Evolutionary conservation across 2,329 filamentous ascomycete species (phyloP).

Genomic region (Fusarium bulbicola): DNA sequence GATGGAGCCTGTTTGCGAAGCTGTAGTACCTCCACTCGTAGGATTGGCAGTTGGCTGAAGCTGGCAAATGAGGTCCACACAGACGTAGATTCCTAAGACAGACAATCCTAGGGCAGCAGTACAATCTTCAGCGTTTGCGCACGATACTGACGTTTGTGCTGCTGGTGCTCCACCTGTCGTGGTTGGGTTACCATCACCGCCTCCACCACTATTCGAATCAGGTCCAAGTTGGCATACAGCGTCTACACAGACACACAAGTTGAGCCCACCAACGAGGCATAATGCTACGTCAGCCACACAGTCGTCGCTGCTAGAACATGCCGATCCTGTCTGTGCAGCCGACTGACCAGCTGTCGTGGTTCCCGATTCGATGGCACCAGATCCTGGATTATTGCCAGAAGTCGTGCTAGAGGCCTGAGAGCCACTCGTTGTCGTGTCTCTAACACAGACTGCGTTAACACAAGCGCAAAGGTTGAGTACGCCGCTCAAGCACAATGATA

Average conservation of each 20-base stretch:
- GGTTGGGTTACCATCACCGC: neutral
- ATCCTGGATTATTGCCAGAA: neutral
- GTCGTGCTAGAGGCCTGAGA: neutral
- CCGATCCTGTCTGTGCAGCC: neutral
- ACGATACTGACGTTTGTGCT: neutral
- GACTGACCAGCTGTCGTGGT: neutral
- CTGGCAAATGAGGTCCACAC: conserved; percentile 12
- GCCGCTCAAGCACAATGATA: neutral
- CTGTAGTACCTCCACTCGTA: neutral
- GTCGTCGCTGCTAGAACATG: neutral
- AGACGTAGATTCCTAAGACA: neutral
- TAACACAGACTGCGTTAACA: conserved; percentile 12
- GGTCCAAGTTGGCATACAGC: neutral
- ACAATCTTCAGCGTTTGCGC: neutral
- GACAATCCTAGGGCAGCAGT: conserved; percentile 9
- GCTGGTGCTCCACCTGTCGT: neutral
- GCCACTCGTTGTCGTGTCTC: neutral
- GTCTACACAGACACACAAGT: neutral
- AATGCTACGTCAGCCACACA: neutral
- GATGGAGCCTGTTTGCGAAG: neutral
- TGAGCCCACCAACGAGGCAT: neutral
- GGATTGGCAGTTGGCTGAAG: neutral
- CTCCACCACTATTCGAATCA: neutral
- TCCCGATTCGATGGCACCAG: neutral
- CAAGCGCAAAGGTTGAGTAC: conserved; percentile 7